These are phyloP conservation scores for Boletellus sp. DNA, from an alignment of 1,284 basidiomycete species.

Conservation along the genomic window DNA sequence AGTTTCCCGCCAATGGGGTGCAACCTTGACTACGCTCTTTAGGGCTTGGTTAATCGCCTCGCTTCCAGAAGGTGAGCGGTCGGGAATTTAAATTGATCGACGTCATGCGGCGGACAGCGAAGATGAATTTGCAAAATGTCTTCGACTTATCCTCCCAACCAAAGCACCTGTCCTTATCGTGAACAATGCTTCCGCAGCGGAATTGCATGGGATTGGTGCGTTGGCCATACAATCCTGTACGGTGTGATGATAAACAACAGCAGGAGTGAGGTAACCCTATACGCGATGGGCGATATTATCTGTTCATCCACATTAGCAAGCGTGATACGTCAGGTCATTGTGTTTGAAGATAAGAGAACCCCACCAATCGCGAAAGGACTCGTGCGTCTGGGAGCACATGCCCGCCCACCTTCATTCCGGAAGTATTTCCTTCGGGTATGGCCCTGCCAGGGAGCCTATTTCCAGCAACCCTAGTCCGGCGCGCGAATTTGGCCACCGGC, in stretches of 20 bases:
- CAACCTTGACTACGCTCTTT: conserved; percentile 11
- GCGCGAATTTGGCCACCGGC: conserved; percentile 27
- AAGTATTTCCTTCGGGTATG: conserved; percentile 8
- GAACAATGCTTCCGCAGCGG: conserved; percentile 2
- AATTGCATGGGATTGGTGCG: neutral
- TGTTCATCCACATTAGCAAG: neutral
- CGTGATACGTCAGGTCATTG: conserved; percentile 2
- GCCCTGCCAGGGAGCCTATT: conserved; percentile 1
- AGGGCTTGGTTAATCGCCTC: conserved; percentile 1
- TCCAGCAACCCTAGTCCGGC: neutral
- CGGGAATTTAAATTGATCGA: conserved; percentile 2
- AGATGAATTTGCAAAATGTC: conserved; percentile 1
- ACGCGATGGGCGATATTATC: conserved; percentile 2
- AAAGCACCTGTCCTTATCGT: conserved; percentile 23
- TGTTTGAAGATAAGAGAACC: conserved; percentile 12
- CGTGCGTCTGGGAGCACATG: conserved; percentile 6
- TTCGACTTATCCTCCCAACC: conserved; percentile 25
- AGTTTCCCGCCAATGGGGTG: conserved; percentile 10
- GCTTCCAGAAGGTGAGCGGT: conserved; percentile 2
- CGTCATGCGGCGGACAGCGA: conserved; percentile 17
- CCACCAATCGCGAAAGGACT: conserved; percentile 30
- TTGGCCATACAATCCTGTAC: neutral
- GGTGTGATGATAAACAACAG: neutral
- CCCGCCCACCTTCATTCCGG: conserved; percentile 11
- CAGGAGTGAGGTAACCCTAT: conserved; percentile 2